These are phyloP conservation scores for Aspergillus carlsbadensis DNA, from an alignment of 495 filamentous ascomycete genomes.

Conservation along the genomic window DNA sequence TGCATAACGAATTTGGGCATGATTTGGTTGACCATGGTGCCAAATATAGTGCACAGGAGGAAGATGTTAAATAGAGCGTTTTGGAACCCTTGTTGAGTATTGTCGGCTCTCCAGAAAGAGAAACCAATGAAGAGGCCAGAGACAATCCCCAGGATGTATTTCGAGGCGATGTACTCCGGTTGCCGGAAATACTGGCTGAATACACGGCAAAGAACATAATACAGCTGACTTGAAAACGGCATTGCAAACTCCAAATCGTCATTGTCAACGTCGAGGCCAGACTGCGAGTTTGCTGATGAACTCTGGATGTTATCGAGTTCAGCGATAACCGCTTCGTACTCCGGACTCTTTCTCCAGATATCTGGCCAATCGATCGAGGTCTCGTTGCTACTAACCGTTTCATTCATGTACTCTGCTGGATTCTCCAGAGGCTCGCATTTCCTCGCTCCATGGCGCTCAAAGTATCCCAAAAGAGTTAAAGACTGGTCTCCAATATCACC, in stretches of 20 bases:
- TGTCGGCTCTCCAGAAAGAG: conserved; percentile 77
- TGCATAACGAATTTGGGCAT: conserved; percentile 70
- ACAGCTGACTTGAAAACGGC: conserved; percentile 52
- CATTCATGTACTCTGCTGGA: conserved; percentile 94
- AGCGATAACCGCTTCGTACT: conserved; percentile 62
- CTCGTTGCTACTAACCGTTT: conserved; percentile 89
- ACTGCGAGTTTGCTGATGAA: conserved; percentile 19
- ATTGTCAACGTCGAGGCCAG: conserved; percentile 31
- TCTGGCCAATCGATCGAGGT: conserved; percentile 76
- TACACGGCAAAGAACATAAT: conserved; percentile 47
- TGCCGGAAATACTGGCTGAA: conserved; percentile 61
- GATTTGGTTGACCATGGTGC: conserved; percentile 73
- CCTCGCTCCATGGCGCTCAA: conserved; percentile 72
- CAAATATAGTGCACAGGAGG: conserved; percentile 79
- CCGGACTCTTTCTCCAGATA: conserved; percentile 72
- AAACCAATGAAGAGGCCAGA: conserved; percentile 80
- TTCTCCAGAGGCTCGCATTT: conserved; percentile 66
- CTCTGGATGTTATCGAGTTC: conserved; percentile 62
- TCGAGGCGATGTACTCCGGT: conserved; percentile 50
- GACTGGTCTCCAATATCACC: conserved; percentile 84
- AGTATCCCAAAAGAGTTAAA: conserved; percentile 68
- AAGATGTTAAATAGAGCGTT: conserved; percentile 92
- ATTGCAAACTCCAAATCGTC: conserved; percentile 46
- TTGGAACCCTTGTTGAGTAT: conserved; percentile 78
- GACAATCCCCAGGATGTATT: conserved; percentile 43